These are phyloP conservation scores for Phytopythium helicoides DNA, from an alignment of 352 stramenopile genomes.

Conservation along the genomic window DNA sequence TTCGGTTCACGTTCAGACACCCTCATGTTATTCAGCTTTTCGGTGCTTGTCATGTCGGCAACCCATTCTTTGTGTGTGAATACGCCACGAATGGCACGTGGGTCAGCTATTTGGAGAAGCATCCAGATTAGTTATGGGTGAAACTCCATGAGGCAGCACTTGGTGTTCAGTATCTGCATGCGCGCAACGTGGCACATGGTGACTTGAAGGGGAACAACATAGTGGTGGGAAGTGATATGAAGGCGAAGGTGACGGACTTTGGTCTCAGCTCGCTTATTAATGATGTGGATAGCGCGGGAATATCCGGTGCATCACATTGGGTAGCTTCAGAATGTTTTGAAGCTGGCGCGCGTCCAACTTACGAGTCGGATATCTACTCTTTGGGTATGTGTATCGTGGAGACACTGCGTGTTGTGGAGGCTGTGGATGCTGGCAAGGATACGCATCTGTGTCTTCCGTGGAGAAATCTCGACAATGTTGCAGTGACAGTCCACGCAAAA, in stretches of 20 bases:
- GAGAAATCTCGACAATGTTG: neutral
- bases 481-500: neutral
- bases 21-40: conserved; percentile 20
- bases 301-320: conserved; percentile 8
- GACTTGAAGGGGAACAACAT: conserved; percentile 37
- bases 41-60: conserved; percentile 12
- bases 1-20: conserved; percentile 14
- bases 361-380: conserved; percentile 14
- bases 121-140: conserved; percentile 17
- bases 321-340: conserved; percentile 12
- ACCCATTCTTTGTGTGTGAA: conserved; percentile 24
- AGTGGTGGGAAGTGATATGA: conserved; percentile 17
- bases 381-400: conserved; percentile 19
- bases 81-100: conserved; percentile 10
- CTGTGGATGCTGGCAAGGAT: neutral
- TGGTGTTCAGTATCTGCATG: conserved; percentile 30
- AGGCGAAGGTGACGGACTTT: conserved; percentile 31
- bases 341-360: neutral
- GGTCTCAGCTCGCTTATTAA: conserved; percentile 7
- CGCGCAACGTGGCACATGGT: conserved; percentile 22
- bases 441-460: neutral
- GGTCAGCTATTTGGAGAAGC: conserved; percentile 9
- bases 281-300: neutral
- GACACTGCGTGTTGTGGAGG: conserved; percentile 2
- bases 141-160: conserved; percentile 24